Conservation (phyloP, 2,329 filamentous ascomycete genomes). For the Paraconiothyrium brasiliense region DNA sequence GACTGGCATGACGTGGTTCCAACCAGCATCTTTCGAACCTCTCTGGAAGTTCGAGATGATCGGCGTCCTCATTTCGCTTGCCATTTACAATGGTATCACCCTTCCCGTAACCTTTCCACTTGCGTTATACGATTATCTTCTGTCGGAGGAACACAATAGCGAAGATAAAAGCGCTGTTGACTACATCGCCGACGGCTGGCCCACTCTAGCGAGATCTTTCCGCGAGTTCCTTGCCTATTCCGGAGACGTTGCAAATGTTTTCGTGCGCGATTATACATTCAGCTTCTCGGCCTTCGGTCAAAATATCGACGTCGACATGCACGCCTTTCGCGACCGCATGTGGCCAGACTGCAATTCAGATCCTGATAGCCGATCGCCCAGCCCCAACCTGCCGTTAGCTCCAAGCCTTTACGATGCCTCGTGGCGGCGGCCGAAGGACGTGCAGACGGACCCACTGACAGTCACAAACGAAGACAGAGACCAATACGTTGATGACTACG, state of each 20-base stretch:
- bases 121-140: constrained; percentile 82
- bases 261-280: constrained; percentile 87
- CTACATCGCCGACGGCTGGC: constrained; percentile 91
- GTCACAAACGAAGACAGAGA: constrained; percentile 84
- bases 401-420: constrained; percentile 10
- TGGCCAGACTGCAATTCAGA: constrained; percentile 7
- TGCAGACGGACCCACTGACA: constrained; percentile 65
- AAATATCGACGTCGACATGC: constrained; percentile 65
- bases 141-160: constrained; percentile 69
- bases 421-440: constrained; percentile 6
- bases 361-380: neutral
- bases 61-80: constrained; percentile 86
- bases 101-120: constrained; percentile 89
- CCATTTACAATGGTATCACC: constrained; percentile 91
- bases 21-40: constrained; percentile 81
- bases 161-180: constrained; percentile 57
- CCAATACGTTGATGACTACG: constrained; percentile 84
- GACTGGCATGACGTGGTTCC: constrained; percentile 88
- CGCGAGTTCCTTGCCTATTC: constrained; percentile 78
- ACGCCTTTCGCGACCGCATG: constrained; percentile 25
- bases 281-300: constrained; percentile 69
- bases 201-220: constrained; percentile 78
- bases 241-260: constrained; percentile 81
- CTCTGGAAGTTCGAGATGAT: constrained; percentile 91
- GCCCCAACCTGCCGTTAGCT: neutral